phyloP scores from a whole-genome alignment of 352 stramenopile genomes.

The Phytophthora sojae region DNA sequence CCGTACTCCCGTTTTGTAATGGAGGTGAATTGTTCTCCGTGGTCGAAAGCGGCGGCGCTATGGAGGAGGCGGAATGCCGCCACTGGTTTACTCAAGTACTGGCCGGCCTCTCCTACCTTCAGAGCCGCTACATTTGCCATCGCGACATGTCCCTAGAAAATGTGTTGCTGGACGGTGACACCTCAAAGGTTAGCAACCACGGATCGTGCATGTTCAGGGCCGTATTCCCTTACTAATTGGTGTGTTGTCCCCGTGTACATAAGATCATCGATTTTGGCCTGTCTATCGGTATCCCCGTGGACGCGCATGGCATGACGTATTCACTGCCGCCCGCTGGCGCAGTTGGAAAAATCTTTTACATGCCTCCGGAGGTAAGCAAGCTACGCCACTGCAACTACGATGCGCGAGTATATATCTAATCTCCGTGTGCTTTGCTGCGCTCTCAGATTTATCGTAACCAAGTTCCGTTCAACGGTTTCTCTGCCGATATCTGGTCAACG shows the following conservation, averaged over 20 bases:
- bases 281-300: slow-evolving; percentile 85
- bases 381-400: background rate
- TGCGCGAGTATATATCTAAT: slow-evolving; percentile 6
- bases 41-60: slow-evolving; percentile 81
- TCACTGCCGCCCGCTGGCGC: slow-evolving; percentile 78
- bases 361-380: slow-evolving; percentile 77
- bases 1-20: slow-evolving; percentile 87
- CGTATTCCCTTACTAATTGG: background rate
- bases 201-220: background rate
- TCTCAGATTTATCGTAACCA: slow-evolving; percentile 89
- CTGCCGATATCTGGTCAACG: slow-evolving; percentile 94
- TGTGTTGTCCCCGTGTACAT: background rate
- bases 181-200: slow-evolving; percentile 65
- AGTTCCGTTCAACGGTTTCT: slow-evolving; percentile 92
- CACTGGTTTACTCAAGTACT: slow-evolving; percentile 90
- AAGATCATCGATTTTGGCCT: slow-evolving; percentile 91
- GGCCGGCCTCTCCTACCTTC: slow-evolving; percentile 79
- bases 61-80: slow-evolving; percentile 79
- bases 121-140: slow-evolving; percentile 88
- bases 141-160: slow-evolving; percentile 91
- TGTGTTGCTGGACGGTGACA: slow-evolving; percentile 83
- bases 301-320: slow-evolving; percentile 88
- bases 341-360: slow-evolving; percentile 92
- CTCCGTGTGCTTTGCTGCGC: background rate
- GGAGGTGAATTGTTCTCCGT: slow-evolving; percentile 86